Evolutionary conservation across 768 basidiomycete genomes (phyloP), one percentile per base, ranked within the genome.

Genomic region (Phaeotremella fagi): DNA sequence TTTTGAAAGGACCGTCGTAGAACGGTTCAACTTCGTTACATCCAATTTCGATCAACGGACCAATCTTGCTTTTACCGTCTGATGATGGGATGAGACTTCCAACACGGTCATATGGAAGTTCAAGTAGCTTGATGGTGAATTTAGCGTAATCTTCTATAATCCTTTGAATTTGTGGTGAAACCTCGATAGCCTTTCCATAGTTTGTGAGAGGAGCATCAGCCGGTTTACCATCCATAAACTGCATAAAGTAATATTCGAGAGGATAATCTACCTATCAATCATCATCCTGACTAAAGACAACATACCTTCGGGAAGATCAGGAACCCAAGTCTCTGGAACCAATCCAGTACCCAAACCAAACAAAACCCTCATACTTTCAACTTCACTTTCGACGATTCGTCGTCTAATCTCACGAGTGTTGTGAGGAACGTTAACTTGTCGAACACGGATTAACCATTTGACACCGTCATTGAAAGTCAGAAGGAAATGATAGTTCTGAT

Each of bases 81-180:
- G n/a, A n/a, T n/a, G 12, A 27, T 45, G 54, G 11, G 16, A 6
- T 18, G 37, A 7, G 1, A 41, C 54, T n/a, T 25, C 37, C 4
- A 15, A 54, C 18, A 7, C 12, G 11, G 2, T 16, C 35, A 6
- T 47, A 23, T 16, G 29, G 12, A 7, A 46, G 43, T 3, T 54
- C 25, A 2, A 46, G 28, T 3, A 54, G 20, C 18, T 35, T 25
- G 25, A 48, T 27, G 20, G 27, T 7, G 18, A 18, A 49, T 22
- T 27, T 50, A 16, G 50, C 22, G 25, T 27, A 11, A 16, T 57
- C 37, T 3, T 1, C 49, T 0, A 51, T 28, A 20, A 91, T 45
- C 11, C n/a, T 35, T 9, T n/a, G 33, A 35, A 35, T n/a, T 35
- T 35, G 33, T 9, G 9, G 9, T 35, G 33, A 35, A n/a, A 9